These are phyloP conservation scores for Trichoderma semiorbis DNA, from an alignment of 2,329 filamentous ascomycete species.

Conservation along the genomic window DNA sequence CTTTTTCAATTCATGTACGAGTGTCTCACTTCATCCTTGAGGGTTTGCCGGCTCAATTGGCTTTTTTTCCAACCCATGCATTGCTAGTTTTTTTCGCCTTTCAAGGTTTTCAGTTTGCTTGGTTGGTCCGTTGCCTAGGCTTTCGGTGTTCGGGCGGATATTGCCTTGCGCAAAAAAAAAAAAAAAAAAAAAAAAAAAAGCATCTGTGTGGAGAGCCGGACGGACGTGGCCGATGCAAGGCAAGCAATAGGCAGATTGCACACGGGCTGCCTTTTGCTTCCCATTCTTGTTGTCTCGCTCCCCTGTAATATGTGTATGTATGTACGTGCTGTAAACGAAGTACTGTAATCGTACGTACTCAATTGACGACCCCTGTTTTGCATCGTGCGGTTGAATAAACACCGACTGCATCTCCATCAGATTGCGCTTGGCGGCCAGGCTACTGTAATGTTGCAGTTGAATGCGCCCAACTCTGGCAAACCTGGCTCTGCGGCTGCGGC, in stretches of 20 bases:
- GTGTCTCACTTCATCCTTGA: neutral
- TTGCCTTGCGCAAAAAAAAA: neutral
- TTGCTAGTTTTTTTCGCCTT: neutral
- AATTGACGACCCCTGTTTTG: neutral
- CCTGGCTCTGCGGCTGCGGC: neutral
- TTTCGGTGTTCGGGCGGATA: neutral
- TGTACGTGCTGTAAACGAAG: neutral
- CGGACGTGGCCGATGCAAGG: constrained; percentile 2
- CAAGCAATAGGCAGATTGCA: neutral
- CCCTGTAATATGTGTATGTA: neutral
- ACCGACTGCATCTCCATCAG: neutral
- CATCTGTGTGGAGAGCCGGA: neutral
- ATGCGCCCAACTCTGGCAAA: neutral
- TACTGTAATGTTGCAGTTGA: neutral
- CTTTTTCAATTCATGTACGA: neutral
- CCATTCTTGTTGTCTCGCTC: neutral
- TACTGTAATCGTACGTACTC: neutral
- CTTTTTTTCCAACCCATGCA: neutral
- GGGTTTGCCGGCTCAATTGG: neutral
- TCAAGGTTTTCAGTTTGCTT: neutral
- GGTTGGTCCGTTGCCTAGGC: neutral
- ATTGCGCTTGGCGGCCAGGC: neutral
- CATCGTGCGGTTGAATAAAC: neutral
- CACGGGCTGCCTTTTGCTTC: neutral
- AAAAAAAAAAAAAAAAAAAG: neutral